Conservation (phyloP, 345 rosid species). For the Citropsis articulata region DNA sequence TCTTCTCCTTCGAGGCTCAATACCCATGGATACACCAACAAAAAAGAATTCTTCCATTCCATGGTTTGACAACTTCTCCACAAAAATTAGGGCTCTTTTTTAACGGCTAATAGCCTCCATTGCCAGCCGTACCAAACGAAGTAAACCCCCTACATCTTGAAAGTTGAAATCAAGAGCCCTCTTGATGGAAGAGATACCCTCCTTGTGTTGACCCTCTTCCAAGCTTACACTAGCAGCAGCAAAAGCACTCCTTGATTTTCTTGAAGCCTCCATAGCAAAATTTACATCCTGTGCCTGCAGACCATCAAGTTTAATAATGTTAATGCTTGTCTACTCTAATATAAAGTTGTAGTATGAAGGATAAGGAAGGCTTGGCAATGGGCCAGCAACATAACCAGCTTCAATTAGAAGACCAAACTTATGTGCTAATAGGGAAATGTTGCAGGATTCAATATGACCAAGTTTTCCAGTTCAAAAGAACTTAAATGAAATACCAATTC, state of each 20-base stretch:
- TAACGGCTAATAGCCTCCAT: constrained; percentile 68
- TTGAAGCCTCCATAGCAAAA: constrained; percentile 96
- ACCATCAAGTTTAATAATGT: constrained; percentile 16
- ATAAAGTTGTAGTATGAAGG: background rate
- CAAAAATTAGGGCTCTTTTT: constrained; percentile 20
- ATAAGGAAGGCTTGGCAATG: background rate
- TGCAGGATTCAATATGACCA: background rate
- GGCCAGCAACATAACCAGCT: background rate
- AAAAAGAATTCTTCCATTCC: constrained; percentile 7
- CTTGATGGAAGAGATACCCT: constrained; percentile 61
- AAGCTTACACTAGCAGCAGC: constrained; percentile 49
- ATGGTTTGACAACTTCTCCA: constrained; percentile 16
- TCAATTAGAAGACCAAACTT: background rate
- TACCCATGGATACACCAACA: constrained; percentile 17
- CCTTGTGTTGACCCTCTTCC: constrained; percentile 55
- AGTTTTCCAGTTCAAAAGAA: background rate
- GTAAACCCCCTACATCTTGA: constrained; percentile 81
- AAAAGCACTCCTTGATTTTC: constrained; percentile 70
- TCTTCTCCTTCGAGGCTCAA: constrained; percentile 5
- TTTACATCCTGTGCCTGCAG: constrained; percentile 77
- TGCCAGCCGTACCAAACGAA: constrained; percentile 80
- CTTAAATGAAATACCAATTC: background rate
- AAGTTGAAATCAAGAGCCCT: constrained; percentile 91
- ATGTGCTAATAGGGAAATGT: background rate
- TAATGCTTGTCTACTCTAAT: constrained; percentile 1